These are phyloP conservation scores for Puccinellia tenuiflora DNA, from an alignment of 176 grass and related monocot species.

Conservation along the genomic window DNA sequence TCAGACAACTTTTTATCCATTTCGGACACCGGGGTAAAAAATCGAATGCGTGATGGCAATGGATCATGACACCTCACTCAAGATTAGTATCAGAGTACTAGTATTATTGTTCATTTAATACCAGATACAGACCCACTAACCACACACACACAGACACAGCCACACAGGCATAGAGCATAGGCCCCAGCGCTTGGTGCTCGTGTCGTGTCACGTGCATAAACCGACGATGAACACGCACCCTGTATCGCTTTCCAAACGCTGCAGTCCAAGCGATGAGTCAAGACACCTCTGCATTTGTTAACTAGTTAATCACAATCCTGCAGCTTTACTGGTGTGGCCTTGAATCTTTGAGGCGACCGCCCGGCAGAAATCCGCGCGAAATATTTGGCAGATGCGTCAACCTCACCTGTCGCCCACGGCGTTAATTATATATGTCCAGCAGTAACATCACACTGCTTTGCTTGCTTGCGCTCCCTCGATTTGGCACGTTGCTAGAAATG, in stretches of 20 bases:
- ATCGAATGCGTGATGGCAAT: not conserved
- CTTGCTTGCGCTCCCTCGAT: not conserved
- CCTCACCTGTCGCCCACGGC: not conserved
- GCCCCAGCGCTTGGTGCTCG: slow-evolving; percentile 4
- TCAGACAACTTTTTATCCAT: not conserved
- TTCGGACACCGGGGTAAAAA: not conserved
- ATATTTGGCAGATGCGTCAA: slow-evolving; percentile 10
- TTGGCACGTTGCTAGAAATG: not conserved
- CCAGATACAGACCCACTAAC: slow-evolving; percentile 31
- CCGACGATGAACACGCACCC: slow-evolving; percentile 14
- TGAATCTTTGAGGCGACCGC: not conserved
- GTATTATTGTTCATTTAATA: slow-evolving; percentile 20
- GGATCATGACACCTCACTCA: slow-evolving; percentile 4
- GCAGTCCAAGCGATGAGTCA: slow-evolving; percentile 6
- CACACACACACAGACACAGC: not conserved
- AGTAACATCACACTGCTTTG: slow-evolving; percentile 9
- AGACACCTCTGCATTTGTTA: not conserved
- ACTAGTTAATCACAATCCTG: not conserved
- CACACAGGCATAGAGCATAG: not conserved
- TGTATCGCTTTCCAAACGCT: slow-evolving; percentile 19
- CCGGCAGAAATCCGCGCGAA: not conserved
- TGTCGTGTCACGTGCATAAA: slow-evolving; percentile 18
- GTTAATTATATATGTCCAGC: not conserved
- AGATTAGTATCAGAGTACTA: not conserved
- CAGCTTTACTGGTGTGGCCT: not conserved